phyloP scores from a whole-genome alignment of 208 protist genomes.

The Trypanosoma melophagium region DNA sequence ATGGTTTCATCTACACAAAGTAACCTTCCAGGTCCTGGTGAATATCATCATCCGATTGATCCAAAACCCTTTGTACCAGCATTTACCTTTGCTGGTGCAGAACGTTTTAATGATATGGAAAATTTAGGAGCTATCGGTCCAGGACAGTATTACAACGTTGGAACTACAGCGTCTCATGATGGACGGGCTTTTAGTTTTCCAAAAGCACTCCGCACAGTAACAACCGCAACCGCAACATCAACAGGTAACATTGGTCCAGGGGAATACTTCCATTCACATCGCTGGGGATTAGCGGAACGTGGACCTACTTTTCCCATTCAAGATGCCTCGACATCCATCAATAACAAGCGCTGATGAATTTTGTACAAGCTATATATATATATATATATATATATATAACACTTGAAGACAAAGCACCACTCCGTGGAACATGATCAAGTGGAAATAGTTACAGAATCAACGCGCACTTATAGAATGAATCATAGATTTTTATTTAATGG shows the following conservation, averaged over 20 bases:
- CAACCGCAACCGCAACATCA: neutral
- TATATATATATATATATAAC: too few relatives aligned
- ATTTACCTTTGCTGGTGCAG: constrained; percentile 32
- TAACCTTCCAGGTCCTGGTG: constrained; percentile 22
- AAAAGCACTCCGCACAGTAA: neutral
- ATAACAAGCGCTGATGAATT: constrained; percentile 12
- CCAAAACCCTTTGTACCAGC: constrained; percentile 10
- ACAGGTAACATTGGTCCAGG: constrained; percentile 28
- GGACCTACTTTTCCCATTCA: constrained; percentile 21
- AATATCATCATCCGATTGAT: constrained; percentile 31
- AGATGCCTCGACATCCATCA: neutral
- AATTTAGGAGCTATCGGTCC: constrained; percentile 6
- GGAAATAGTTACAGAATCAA: too few relatives aligned
- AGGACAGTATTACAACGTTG: constrained; percentile 27
- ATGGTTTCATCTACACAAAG: neutral
- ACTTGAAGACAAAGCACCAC: too few relatives aligned
- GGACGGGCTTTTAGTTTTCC: constrained; percentile 24
- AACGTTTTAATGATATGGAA: constrained; percentile 13
- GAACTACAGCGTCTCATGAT: neutral
- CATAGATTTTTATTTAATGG: constrained; percentile 15
- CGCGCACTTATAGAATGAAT: neutral
- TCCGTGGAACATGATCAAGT: too few relatives aligned
- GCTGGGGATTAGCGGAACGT: constrained; percentile 19
- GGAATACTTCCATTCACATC: constrained; percentile 13
- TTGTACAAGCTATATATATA: too few relatives aligned